phyloP scores from a whole-genome alignment of 2,329 filamentous ascomycete genomes.

The Colletotrichum sp. region DNA sequence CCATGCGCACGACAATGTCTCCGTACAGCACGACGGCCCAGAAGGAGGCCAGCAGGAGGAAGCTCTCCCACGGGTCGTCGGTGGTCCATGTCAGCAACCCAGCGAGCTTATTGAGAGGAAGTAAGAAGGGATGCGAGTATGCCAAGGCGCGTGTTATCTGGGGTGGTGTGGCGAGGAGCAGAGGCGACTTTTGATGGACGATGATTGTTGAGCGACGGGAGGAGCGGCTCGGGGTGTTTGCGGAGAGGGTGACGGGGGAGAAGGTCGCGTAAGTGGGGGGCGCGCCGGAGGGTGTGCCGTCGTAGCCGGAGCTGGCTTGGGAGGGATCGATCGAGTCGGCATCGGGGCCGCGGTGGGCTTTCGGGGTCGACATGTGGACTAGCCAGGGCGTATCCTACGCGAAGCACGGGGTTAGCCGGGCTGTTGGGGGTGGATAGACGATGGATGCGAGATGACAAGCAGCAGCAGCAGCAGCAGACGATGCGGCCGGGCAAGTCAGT shows the following conservation, averaged over 20 bases:
- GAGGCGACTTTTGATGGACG: slow-evolving; percentile 94
- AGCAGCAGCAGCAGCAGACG: not conserved
- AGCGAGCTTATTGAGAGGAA: slow-evolving; percentile 84
- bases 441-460: not conserved
- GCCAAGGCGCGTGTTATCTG: slow-evolving; percentile 93
- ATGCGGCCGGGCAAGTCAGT: not conserved
- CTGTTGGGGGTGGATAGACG: not conserved
- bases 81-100: slow-evolving; percentile 94
- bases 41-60: slow-evolving; percentile 82
- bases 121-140: slow-evolving; percentile 92
- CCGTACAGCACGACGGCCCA: slow-evolving; percentile 90
- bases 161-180: slow-evolving; percentile 91
- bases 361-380: slow-evolving; percentile 55
- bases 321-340: slow-evolving; percentile 34
- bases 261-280: slow-evolving; percentile 87
- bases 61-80: slow-evolving; percentile 95
- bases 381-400: slow-evolving; percentile 54
- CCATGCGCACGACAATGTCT: slow-evolving; percentile 78
- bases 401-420: slow-evolving; percentile 23
- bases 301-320: slow-evolving; percentile 35
- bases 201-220: slow-evolving; percentile 87
- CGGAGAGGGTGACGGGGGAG: slow-evolving; percentile 80
- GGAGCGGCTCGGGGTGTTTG: slow-evolving; percentile 63
- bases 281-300: slow-evolving; percentile 42
- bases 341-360: slow-evolving; percentile 38